Evolutionary conservation across 495 filamentous ascomycete genomes (phyloP), one percentile per base, ranked within the genome.

Genomic region (Monascus purpureus): DNA sequence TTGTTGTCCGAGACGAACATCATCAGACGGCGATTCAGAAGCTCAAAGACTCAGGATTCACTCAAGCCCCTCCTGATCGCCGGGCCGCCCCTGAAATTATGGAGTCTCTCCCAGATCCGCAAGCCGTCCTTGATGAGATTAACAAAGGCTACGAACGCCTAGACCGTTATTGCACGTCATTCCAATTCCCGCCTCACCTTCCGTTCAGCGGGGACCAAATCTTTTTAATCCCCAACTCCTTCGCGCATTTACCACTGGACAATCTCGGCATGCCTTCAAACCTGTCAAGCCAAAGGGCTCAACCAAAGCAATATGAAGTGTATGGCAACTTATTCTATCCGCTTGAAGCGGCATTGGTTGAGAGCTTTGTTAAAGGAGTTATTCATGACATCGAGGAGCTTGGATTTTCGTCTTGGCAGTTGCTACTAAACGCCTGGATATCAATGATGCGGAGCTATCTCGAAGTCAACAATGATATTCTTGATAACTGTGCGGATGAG

Each of bases 1-100:
- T 50, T 36, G 43, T 45, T 12, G 39, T 50, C n/a, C 39, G 24
- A 29, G 47, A 50, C 37, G 28, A 45, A 6, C 36, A 47, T 36
- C 44, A 47, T 18, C 11, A 17, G 25, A 25, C 13, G 14, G 38
- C 43, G 3, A 41, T 32, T 32, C n/a, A 41, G 37, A 41, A 28
- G 27, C 46, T 50, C 24, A 22, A 41, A 26, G 36, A 18, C 13
- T 32, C 46, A 11, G 42, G 40, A 32, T 46, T 46, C 31, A 12
- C 11, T 23, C 37, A 17, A 31, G 44, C 16, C 12, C 19, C 28
- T 36, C 41, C 33, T 25, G 39, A 47, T 32, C 47, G 43, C 29
- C 18, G 8, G 8, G 40, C 40, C 31, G 8, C 36, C 31, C 36
- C 43, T n/a, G 38, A 41, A 28, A 36, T 50, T 12, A 35, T 41